Base-by-base conservation (phyloP, 306 rosid genomes). In the Malus sylvestris region DNA sequence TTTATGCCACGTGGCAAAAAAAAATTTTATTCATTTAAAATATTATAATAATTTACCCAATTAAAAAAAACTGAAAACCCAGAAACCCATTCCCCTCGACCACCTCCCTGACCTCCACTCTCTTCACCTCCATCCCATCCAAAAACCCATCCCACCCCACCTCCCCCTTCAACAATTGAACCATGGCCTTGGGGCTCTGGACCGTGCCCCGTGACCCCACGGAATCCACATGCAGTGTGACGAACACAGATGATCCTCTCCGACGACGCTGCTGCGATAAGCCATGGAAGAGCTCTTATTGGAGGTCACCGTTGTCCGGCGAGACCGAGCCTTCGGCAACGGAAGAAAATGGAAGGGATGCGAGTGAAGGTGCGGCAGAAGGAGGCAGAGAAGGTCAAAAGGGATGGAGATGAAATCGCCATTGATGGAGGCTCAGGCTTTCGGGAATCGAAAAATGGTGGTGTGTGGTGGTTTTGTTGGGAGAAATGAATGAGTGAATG, bases 221-320 rank as follows among this genome's bases (percentile, higher is more conserved):
- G 1, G 84, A 75, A 38, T 85, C 84, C 33, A 86, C 63, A 0
- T 94, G 94, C 2, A 93, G 89, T 52, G 86, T 87, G 38, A 91
- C 97, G 72, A 79, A 91, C 5, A 91, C 94, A 23, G 91, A 86
- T 29, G 89, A 86, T 51, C 93, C 96, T 0, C 63, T 74, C 42
- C 88, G 74, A 52, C 76, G 82, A 16, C 85, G 90, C 70, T 87
- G 87, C 15, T 88, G 86, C 1, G 86, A 76, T 46, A 83, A 85
- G 6, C 83, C 86, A 30, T 93, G 93, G 53, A 89, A 89, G 70
- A 91, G 91, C 80, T 93, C 91, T 58, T 90, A 89, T 32, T 86
- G 83, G 13, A 67, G 46, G 8, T 88, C 96, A 4, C 85, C 88
- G 80, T 84, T 83, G 61, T 87, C 93, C 10, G 91, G 88, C 13